These are phyloP conservation scores for Candida sithepensis DNA, from an alignment of 805 yeast species.

Conservation along the genomic window DNA sequence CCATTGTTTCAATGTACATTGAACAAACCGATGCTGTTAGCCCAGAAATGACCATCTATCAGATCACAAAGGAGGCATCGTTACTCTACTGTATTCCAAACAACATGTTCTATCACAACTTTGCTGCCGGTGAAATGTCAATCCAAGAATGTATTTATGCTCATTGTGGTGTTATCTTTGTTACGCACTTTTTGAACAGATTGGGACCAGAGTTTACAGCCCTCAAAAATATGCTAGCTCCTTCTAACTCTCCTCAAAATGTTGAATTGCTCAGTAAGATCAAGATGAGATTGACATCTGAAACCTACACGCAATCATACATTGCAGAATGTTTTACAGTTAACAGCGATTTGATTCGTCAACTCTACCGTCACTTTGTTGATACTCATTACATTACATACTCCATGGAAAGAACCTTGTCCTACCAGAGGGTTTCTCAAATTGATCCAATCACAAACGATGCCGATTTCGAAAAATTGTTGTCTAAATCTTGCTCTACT, in stretches of 20 bases:
- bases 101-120: constrained; percentile 71
- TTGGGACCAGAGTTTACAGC: constrained; percentile 86
- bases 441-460: constrained; percentile 72
- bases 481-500: constrained; percentile 70
- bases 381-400: constrained; percentile 79
- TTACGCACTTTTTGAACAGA: constrained; percentile 90
- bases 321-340: constrained; percentile 73
- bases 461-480: constrained; percentile 65
- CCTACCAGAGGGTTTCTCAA: constrained; percentile 81
- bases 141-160: constrained; percentile 94
- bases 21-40: constrained; percentile 51
- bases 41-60: constrained; percentile 75
- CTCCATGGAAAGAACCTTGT: constrained; percentile 70
- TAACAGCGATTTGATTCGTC: constrained; percentile 69
- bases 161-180: constrained; percentile 88
- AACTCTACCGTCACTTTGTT: constrained; percentile 87
- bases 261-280: constrained; percentile 74
- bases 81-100: constrained; percentile 87
- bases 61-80: constrained; percentile 91
- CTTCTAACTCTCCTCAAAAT: constrained; percentile 57
- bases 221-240: constrained; percentile 59
- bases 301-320: constrained; percentile 84
- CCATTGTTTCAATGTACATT: constrained; percentile 83
- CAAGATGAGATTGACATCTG: constrained; percentile 87
- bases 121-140: constrained; percentile 73